These are phyloP conservation scores for Chlorella sp. DNA, from an alignment of 139 green algal genomes.

Conservation along the genomic window DNA sequence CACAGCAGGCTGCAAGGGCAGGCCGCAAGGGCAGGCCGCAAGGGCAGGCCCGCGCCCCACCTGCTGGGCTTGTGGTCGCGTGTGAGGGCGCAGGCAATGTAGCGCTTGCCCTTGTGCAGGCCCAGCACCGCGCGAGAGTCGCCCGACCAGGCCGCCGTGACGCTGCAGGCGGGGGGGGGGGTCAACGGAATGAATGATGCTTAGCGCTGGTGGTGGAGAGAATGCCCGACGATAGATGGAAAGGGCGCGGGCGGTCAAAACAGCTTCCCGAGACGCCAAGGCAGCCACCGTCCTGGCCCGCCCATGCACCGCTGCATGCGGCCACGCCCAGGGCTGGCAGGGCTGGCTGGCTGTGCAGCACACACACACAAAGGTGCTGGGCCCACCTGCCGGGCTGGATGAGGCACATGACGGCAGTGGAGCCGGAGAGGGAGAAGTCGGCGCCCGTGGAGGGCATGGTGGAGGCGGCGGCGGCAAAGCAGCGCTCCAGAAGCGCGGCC, in stretches of 20 bases:
- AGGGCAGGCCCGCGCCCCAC: slow-evolving; percentile 1
- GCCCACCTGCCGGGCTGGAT: slow-evolving; percentile 22
- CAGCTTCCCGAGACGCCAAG: no score
- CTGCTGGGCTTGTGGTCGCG: slow-evolving; percentile 70
- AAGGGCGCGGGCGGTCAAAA: background rate
- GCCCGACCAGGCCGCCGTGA: slow-evolving; percentile 31
- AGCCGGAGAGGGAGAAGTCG: slow-evolving; percentile 47
- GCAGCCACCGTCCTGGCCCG: no score
- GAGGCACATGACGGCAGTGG: slow-evolving; percentile 52
- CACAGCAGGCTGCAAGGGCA: no score
- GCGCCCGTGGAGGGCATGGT: slow-evolving; percentile 15
- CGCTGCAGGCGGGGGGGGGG: background rate
- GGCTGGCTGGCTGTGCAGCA: no score
- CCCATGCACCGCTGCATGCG: background rate
- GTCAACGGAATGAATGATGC: no score
- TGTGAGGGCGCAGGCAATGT: slow-evolving; percentile 48
- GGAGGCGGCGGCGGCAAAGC: slow-evolving; percentile 21
- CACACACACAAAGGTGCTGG: background rate
- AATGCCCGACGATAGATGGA: background rate
- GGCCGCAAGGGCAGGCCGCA: no score
- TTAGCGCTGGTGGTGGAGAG: background rate
- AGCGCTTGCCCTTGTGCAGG: slow-evolving; percentile 26
- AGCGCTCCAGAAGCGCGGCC: slow-evolving; percentile 28
- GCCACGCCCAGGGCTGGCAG: no score
- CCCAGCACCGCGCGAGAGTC: slow-evolving; percentile 54